Evolutionary conservation across 495 filamentous ascomycete species (phyloP).

Genomic region (Penicillium lagena): DNA sequence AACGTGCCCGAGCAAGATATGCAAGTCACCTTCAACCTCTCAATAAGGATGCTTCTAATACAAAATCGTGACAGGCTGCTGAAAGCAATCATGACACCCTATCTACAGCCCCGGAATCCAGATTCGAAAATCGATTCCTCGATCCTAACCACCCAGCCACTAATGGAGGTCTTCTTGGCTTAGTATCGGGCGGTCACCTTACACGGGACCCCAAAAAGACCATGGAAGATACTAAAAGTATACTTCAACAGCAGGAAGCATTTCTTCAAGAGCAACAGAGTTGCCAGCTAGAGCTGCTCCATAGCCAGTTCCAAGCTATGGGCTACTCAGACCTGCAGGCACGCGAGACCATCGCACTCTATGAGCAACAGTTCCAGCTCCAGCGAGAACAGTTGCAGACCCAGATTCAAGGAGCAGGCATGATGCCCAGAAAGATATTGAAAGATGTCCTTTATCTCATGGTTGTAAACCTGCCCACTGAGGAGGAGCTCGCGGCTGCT

Average conservation of each 20-base stretch:
- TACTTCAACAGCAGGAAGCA: not conserved
- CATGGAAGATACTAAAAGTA: not conserved
- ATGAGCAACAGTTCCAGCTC: slow-evolving; percentile 1
- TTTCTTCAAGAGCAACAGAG: not conserved
- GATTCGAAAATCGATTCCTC: slow-evolving; percentile 34
- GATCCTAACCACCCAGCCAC: slow-evolving; percentile 44
- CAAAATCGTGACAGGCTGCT: not conserved
- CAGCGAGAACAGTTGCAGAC: not conserved
- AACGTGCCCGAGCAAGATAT: slow-evolving; percentile 2
- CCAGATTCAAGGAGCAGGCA: not conserved
- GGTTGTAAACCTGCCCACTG: not conserved
- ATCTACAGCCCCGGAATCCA: not conserved
- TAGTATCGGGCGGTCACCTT: slow-evolving; percentile 31
- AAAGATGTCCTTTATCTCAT: slow-evolving; percentile 1
- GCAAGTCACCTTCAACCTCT: not conserved
- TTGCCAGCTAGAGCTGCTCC: not conserved
- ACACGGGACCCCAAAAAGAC: slow-evolving; percentile 2
- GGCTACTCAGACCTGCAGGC: not conserved
- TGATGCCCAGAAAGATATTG: slow-evolving; percentile 1
- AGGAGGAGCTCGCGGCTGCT: not conserved
- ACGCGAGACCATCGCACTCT: not conserved
- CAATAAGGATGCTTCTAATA: not conserved
- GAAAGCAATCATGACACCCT: not conserved
- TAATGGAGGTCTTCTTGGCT: slow-evolving; percentile 27
- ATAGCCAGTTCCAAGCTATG: not conserved